A percentile compares a stretch with the other conserved stretches of the same genome.
These are phyloP conservation scores for Leonotis leonurus DNA, from an alignment of 257 asterid genomes.

Conservation along the genomic window DNA sequence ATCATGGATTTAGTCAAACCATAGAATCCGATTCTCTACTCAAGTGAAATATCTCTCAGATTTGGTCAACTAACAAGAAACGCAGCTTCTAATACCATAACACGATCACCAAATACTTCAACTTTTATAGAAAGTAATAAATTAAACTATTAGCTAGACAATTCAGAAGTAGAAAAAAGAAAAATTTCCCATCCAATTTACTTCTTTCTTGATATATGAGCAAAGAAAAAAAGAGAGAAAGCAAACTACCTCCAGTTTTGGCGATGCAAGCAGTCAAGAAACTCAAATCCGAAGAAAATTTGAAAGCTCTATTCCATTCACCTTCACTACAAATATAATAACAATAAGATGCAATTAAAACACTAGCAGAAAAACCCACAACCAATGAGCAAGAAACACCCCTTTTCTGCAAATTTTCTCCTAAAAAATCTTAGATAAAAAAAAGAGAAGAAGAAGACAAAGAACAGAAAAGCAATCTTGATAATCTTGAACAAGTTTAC, in stretches of 20 bases:
- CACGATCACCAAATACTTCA: neutral
- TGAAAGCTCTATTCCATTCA: constrained; percentile 70
- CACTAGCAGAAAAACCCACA: neutral
- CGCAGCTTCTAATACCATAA: neutral
- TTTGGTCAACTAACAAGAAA: constrained; percentile 10
- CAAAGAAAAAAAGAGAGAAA: neutral
- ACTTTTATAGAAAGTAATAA: neutral
- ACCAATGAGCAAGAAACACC: neutral
- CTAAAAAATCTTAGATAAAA: neutral
- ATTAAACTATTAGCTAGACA: neutral
- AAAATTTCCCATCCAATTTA: neutral
- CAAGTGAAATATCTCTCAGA: neutral
- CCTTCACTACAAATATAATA: constrained; percentile 37
- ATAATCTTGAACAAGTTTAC: constrained; percentile 40
- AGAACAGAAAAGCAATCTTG: neutral
- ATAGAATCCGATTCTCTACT: neutral
- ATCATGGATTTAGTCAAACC: neutral
- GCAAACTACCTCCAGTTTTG: constrained; percentile 38
- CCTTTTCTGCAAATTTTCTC: neutral
- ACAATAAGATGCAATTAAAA: neutral
- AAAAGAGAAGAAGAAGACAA: neutral
- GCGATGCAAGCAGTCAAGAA: constrained; percentile 61
- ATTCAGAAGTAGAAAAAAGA: no score
- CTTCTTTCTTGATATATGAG: neutral
- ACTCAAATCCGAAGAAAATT: constrained; percentile 48